Conservation (phyloP, 2,329 filamentous ascomycete species). For the Cladophialophora yegresii region DNA sequence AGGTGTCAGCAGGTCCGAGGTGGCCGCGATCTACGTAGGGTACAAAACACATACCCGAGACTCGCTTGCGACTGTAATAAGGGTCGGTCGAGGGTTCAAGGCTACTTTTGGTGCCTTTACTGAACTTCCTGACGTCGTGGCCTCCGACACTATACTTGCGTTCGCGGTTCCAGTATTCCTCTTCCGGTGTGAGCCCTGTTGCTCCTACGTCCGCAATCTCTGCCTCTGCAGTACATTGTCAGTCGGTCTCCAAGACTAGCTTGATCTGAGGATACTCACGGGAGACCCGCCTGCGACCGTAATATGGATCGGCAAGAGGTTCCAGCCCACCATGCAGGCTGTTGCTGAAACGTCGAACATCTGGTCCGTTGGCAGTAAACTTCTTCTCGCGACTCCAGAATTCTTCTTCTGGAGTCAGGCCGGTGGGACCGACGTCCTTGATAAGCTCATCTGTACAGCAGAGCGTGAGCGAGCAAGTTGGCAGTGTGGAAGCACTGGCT, state of each 20-base stretch:
- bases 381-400: conserved; percentile 35
- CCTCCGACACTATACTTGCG: conserved; percentile 34
- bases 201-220: conserved; percentile 32
- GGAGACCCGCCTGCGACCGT: conserved; percentile 33
- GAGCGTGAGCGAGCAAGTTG: neutral
- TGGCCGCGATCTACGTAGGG: neutral
- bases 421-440: conserved; percentile 33
- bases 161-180: conserved; percentile 35
- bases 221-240: conserved; percentile 17
- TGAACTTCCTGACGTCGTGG: conserved; percentile 34
- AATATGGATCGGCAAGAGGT: conserved; percentile 34
- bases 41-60: conserved; percentile 26
- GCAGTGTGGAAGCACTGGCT: neutral
- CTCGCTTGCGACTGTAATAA: conserved; percentile 32
- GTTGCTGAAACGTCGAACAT: conserved; percentile 35
- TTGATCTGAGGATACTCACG: conserved; percentile 20
- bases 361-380: conserved; percentile 32
- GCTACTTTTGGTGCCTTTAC: conserved; percentile 28
- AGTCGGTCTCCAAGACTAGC: neutral
- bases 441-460: conserved; percentile 31
- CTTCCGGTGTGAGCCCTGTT: conserved; percentile 33
- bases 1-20: neutral
- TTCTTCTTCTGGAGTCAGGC: conserved; percentile 32
- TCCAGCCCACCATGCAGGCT: conserved; percentile 28
- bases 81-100: conserved; percentile 32